phyloP scores from a whole-genome alignment of 768 basidiomycete genomes.

The Pleurotus citrinopileatus region DNA sequence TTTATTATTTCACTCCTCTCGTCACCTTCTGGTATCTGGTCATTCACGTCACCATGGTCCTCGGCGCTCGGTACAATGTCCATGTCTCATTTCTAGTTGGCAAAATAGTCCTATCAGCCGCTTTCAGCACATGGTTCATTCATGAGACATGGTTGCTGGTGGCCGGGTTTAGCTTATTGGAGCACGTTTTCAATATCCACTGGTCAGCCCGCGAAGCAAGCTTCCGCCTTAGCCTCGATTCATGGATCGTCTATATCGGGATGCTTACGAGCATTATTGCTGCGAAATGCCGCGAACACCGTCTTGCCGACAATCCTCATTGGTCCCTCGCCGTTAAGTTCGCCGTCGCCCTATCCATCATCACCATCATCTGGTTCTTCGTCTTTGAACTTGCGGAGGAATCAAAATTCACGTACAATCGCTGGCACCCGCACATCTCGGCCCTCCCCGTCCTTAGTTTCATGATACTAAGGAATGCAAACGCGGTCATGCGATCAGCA shows the following conservation, averaged over 20 bases:
- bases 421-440: slow-evolving; percentile 81
- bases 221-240: slow-evolving; percentile 86
- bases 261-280: slow-evolving; percentile 74
- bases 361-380: slow-evolving; percentile 75
- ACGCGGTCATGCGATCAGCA: slow-evolving; percentile 61
- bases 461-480: slow-evolving; percentile 75
- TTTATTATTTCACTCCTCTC: slow-evolving; percentile 88
- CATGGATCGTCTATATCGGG: slow-evolving; percentile 86
- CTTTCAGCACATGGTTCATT: slow-evolving; percentile 64
- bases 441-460: slow-evolving; percentile 79
- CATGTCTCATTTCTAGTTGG: slow-evolving; percentile 58
- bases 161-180: slow-evolving; percentile 58
- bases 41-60: slow-evolving; percentile 76
- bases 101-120: slow-evolving; percentile 71
- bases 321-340: slow-evolving; percentile 58
- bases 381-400: slow-evolving; percentile 74
- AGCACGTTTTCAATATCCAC: slow-evolving; percentile 64
- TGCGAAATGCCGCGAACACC: slow-evolving; percentile 73
- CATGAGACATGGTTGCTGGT: slow-evolving; percentile 60
- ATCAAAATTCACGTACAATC: slow-evolving; percentile 84
- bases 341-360: slow-evolving; percentile 45
- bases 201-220: slow-evolving; percentile 89
- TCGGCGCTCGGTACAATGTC: slow-evolving; percentile 74
- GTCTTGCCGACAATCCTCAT: slow-evolving; percentile 62
- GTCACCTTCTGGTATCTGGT: slow-evolving; percentile 90